Evolutionary conservation across 2,329 filamentous ascomycete species (phyloP), one percentile per base, ranked within the genome.

Genomic region (Ophiostoma piceae): DNA sequence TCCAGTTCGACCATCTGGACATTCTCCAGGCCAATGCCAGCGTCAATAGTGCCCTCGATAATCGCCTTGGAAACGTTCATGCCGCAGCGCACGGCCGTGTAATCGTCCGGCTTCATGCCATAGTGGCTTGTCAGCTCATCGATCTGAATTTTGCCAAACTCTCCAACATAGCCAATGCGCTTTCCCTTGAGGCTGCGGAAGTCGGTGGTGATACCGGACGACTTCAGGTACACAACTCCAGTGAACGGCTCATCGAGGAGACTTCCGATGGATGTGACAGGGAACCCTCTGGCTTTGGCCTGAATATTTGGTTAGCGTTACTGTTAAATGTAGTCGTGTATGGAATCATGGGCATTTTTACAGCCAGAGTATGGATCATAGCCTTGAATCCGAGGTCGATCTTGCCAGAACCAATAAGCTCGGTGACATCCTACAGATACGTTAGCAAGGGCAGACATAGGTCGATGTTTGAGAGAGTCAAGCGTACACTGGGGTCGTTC

Each of bases 111-210:
- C 39, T 29, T 70, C 71, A 72, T 72, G 68, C 71, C 69, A n/a
- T 70, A 70, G 83, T 92, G 86, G 65, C 87, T 87, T 67, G 90
- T 92, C 72, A 93, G 85, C 77, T 93, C 91, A 77, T 93, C 91
- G 74, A 93, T 92, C 80, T 92, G 90, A 77, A 92, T 92, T 85
- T 90, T 93, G 79, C 90, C 90, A 73, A 92, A 92, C 77, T 92
- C 90, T 75, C 90, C 90, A 70, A 92, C 90, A 74, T 92, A 92
- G 77, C 71, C 71, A 41, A 72, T 72, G 41, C 71, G 71, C 67
- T 72, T 72, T 65, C 71, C 90, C 79, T 89, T 90, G 74, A 93
- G 85, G 57, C 88, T 89, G 77, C 83, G 85, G 81, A 93, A 92
- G 81, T 92, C 90, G 66, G 87, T 80, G 39, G 89, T 92, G 79